phyloP scores from a whole-genome alignment of 495 filamentous ascomycete species.

The Penicillium chermesinum region DNA sequence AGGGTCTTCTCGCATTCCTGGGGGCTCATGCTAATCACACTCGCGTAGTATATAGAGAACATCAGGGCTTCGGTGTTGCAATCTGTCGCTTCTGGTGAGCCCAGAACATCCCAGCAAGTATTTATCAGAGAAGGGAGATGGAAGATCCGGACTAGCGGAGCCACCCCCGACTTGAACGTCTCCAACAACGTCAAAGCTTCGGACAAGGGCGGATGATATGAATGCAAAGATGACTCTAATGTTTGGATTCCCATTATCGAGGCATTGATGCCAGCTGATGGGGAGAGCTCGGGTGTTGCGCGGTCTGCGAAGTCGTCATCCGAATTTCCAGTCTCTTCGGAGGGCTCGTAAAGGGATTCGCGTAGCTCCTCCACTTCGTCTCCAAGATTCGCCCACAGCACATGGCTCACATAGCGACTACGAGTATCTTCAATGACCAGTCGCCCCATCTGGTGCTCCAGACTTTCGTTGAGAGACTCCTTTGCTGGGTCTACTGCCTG shows the following conservation, averaged over 20 bases:
- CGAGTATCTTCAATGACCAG: constrained; percentile 66
- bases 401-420: constrained; percentile 70
- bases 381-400: constrained; percentile 69
- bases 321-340: neutral
- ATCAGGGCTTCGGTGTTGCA: constrained; percentile 55
- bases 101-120: constrained; percentile 27
- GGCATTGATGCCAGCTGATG: constrained; percentile 12
- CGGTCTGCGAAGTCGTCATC: neutral
- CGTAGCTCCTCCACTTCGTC: constrained; percentile 69
- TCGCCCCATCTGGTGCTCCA: constrained; percentile 49
- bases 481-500: too few relatives aligned
- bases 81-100: constrained; percentile 36
- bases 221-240: constrained; percentile 10
- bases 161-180: constrained; percentile 57
- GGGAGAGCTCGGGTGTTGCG: constrained; percentile 15
- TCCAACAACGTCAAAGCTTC: constrained; percentile 59
- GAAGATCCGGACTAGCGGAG: constrained; percentile 57
- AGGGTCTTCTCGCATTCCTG: constrained; percentile 3
- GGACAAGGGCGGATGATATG: constrained; percentile 45
- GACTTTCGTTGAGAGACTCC: too few relatives aligned
- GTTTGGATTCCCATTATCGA: constrained; percentile 53
- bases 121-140: constrained; percentile 53
- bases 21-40: constrained; percentile 55
- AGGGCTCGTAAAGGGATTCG: constrained; percentile 52
- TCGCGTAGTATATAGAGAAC: constrained; percentile 69